phyloP scores from a whole-genome alignment of 768 basidiomycete species.

The Termitomyces sp. region DNA sequence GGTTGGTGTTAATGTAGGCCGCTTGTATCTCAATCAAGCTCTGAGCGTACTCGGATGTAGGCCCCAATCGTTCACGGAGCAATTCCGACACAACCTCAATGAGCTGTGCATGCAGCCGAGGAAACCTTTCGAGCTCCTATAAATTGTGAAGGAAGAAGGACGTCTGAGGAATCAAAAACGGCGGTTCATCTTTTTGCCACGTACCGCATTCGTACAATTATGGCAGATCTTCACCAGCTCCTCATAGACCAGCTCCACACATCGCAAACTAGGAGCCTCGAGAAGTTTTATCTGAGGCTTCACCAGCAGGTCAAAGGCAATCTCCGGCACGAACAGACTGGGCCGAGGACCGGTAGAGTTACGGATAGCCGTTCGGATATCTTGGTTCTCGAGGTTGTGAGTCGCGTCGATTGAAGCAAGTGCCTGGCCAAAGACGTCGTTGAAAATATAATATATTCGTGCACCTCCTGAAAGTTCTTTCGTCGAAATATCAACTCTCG shows the following conservation, averaged over 20 bases:
- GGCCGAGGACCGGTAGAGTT: slow-evolving; percentile 97
- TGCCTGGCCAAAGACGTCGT: slow-evolving; percentile 94
- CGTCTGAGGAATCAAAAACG: not conserved
- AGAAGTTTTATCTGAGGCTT: slow-evolving; percentile 98
- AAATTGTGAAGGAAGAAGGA: not conserved
- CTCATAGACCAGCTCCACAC: slow-evolving; percentile 97
- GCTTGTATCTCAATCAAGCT: slow-evolving; percentile 96
- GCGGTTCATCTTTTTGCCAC: slow-evolving; percentile 19
- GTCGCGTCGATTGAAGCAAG: slow-evolving; percentile 88
- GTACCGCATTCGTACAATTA: slow-evolving; percentile 86
- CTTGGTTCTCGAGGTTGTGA: slow-evolving; percentile 84
- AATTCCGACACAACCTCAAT: slow-evolving; percentile 98
- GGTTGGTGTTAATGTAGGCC: slow-evolving; percentile 99
- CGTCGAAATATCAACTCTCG: slow-evolving; percentile 92
- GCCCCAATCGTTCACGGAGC: slow-evolving; percentile 89
- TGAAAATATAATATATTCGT: slow-evolving; percentile 99
- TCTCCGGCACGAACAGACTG: slow-evolving; percentile 94
- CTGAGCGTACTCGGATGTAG: slow-evolving; percentile 94
- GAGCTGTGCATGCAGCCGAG: slow-evolving; percentile 84
- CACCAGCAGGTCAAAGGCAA: slow-evolving; percentile 93
- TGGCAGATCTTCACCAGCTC: slow-evolving; percentile 99
- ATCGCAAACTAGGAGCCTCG: slow-evolving; percentile 90
- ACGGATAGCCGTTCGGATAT: slow-evolving; percentile 96
- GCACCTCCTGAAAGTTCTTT: slow-evolving; percentile 98
- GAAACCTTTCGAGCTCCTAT: slow-evolving; percentile 95